Base-by-base conservation (phyloP, 208 protist genomes). In the Leishmania tarentolae region DNA sequence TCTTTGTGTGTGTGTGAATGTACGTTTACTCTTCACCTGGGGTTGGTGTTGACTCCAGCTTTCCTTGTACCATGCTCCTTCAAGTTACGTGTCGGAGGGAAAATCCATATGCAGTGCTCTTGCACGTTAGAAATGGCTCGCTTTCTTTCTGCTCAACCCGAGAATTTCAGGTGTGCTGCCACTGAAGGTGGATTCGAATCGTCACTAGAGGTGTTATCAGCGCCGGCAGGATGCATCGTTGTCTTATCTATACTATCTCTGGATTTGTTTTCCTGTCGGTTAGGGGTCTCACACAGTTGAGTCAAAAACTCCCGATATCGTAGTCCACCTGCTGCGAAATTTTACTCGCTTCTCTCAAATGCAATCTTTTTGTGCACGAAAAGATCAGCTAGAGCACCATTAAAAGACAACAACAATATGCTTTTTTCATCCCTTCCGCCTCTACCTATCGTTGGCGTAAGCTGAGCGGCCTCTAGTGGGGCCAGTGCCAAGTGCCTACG, bases 41-140 rank as follows among this genome's bases (percentile, higher is more conserved):
- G 21, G 47, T 5, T 28, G 47, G 9, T 57, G 35, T 28, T 75
- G 31, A 8, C 69, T 76, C 40, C 65, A 8, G 17, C 72, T 77
- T 81, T 66, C 11, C 11, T 73, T 73, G 68, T 73, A 73, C 44
- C 40, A 73, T 52, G 37, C 6, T 52, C 21, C 44, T 73, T 31
- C 11, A 42, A 35, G 13, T 73, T 47, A 13, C 44, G 28, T 28
- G 5, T 73, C 28, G 61, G 31, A 73, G 28, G 3, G 0, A 73
- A 70, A 46, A 46, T 46, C 1, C 37, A 15, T 13, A 24, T 24
- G 17, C 24, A 21, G 2, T n/a, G 24, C 15, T 56, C n/a, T 56
- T 6, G 15, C n/a, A n/a, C 47, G 11, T 65, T 76, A 28, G 8
- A 6, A 37, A 35, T 76, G 3, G 9, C 46, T n/a, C 44, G 44